Percentiles rank a stretch among this genome's conserved stretches.
phyloP scores from a whole-genome alignment of 1,139 yeast genomes.

The Candida neerlandica region DNA sequence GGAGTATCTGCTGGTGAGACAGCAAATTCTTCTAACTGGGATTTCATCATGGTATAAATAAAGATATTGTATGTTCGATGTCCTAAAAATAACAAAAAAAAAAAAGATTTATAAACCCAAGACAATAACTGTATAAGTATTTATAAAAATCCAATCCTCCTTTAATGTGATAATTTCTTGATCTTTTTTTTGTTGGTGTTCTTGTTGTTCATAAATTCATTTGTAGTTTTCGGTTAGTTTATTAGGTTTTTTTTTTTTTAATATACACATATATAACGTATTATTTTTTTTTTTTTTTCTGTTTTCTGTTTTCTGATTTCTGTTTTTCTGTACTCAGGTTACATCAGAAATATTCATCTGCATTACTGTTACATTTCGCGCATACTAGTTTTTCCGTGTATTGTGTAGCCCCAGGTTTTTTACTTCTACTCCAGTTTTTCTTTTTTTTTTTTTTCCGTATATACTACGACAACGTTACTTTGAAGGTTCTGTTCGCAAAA shows the following conservation, averaged over 20 bases:
- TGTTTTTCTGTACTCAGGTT: background rate
- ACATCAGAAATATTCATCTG: background rate
- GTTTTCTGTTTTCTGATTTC: background rate
- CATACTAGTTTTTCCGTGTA: background rate
- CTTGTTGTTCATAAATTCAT: background rate
- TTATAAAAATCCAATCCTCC: background rate
- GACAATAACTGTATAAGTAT: background rate
- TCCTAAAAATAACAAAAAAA: background rate
- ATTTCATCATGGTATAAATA: background rate
- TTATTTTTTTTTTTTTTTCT: background rate
- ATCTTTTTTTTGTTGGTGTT: background rate
- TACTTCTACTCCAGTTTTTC: background rate
- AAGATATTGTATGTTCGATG: background rate
- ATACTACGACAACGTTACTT: background rate
- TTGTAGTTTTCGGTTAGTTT: background rate
- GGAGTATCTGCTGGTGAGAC: conserved; percentile 4
- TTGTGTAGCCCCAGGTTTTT: background rate
- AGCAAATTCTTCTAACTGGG: background rate
- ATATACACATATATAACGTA: too few species aligned
- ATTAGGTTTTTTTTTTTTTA: background rate
- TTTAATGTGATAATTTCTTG: background rate
- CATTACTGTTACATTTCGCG: background rate
- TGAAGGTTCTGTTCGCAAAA: background rate
- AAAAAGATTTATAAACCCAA: background rate
- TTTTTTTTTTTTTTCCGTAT: background rate